Base-by-base conservation (phyloP, 306 rosid species). In the Cotoneaster glaucophyllus region DNA sequence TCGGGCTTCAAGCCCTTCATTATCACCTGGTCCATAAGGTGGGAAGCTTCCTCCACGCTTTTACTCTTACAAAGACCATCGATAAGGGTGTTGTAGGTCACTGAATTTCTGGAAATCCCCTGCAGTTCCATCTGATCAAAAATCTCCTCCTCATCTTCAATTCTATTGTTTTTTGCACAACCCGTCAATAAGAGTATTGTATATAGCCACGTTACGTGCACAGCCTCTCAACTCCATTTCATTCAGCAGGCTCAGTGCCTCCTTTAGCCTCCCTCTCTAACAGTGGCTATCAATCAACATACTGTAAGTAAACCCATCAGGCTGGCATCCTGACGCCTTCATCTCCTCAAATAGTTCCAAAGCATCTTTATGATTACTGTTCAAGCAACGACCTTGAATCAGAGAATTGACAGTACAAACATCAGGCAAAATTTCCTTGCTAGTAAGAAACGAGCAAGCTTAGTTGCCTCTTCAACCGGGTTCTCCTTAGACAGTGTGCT, bases 1-100 rank as follows among this genome's bases (percentile, higher is more conserved):
- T 92, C 93, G 21, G 18, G 97, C 72, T 79, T 87, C 69, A 95
- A 73, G 32, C 97, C 98, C 83, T 92, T 97, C 97, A 90, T 90
- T 84, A 95, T 85, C 98, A 95, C 92, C 86, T 90, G 98, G 79
- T 95, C 97, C 97, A 95, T 85, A 56, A 95, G 94, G 74, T 87
- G 91, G 75, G 97, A 77, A 77, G 98, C 97, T 54, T 92, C 98
- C 64, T 85, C 98, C 69, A 92, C 86, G 75, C 96, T 86, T 84
- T 78, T 80, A 75, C 77, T 82, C 85, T 85, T 89, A 77, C 96
- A 95, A 4, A 95, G 97, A 11, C 97, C 96, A 68, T 90, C 94
- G 54, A 95, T 88, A 73, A 95, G 93, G 13, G 90, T 86, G 80
- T 95, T 95, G 80, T 95, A 95, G 22, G 93, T 89, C 69, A 92